Evolutionary conservation across 139 green algal species (phyloP).

Genomic region (Asterochloris sp.): DNA sequence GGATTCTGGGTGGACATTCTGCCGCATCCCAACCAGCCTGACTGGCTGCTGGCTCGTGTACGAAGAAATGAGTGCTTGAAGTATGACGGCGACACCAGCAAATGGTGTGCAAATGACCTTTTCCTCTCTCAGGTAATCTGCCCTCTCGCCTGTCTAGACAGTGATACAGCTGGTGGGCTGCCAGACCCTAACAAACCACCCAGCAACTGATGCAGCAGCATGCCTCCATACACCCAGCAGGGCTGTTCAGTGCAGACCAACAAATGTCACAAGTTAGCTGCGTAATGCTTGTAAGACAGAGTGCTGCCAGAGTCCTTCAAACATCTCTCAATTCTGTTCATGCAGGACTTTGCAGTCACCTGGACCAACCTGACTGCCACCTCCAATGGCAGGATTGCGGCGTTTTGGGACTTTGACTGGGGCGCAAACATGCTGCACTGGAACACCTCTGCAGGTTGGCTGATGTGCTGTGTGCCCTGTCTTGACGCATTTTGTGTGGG

Average conservation of each 20-base stretch:
- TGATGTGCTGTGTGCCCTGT: too few species aligned
- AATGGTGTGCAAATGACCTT: conserved; percentile 61
- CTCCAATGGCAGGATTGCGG: conserved; percentile 61
- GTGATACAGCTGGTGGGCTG: background rate
- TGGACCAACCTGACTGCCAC: conserved; percentile 83
- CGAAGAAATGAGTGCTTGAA: conserved; percentile 34
- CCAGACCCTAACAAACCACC: background rate
- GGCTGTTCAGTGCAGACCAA: background rate
- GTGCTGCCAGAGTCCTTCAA: background rate
- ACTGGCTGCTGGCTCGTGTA: conserved; percentile 46
- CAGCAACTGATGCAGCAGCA: background rate
- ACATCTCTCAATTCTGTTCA: background rate
- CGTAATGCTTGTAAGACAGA: background rate
- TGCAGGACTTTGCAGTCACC: conserved; percentile 44
- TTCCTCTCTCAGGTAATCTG: conserved; percentile 51
- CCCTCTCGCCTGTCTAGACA: background rate
- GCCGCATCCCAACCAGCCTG: conserved; percentile 37
- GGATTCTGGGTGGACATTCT: conserved; percentile 40
- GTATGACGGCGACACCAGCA: conserved; percentile 19
- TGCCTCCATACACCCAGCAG: background rate
- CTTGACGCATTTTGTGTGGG: too few species aligned
- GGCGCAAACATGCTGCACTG: conserved; percentile 36
- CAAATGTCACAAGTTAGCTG: background rate
- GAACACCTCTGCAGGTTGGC: background rate
- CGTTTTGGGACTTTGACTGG: conserved; percentile 95